These are phyloP conservation scores for Speleostelium caveatum DNA, from an alignment of 78 protist genomes.

Conservation along the genomic window DNA sequence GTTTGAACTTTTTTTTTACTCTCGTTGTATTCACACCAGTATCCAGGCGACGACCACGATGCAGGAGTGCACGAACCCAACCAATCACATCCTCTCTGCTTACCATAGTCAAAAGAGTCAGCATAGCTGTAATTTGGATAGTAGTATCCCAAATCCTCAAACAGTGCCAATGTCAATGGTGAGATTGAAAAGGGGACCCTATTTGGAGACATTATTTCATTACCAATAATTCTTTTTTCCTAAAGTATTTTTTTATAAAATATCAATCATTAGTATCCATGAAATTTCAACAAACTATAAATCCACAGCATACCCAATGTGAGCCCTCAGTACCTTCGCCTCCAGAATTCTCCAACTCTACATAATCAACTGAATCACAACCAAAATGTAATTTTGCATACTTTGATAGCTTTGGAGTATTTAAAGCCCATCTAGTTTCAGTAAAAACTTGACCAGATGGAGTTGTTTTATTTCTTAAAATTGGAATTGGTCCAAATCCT, in stretches of 20 bases:
- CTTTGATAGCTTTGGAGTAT: conserved; percentile 7
- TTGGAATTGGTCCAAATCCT: no score
- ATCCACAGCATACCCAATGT: no score
- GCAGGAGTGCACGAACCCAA: conserved; percentile 4
- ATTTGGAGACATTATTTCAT: conserved; percentile 72
- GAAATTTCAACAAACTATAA: no score
- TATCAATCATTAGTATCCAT: no score
- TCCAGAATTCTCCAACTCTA: conserved; percentile 34
- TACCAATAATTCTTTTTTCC: conserved; percentile 36
- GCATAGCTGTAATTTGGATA: conserved; percentile 9
- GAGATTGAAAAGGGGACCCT: conserved; percentile 25
- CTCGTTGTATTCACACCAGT: no score
- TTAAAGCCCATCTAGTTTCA: not conserved
- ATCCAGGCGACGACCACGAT: not conserved
- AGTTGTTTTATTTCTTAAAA: no score
- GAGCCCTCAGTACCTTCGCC: conserved; percentile 25
- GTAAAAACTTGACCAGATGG: conserved; percentile 35
- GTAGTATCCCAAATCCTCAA: no score
- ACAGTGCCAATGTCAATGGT: conserved; percentile 26
- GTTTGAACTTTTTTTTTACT: no score
- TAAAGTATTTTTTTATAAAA: no score
- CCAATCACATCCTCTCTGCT: conserved; percentile 45
- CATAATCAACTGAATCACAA: not conserved
- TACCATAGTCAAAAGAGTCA: conserved; percentile 49
- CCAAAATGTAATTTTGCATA: conserved; percentile 13